Evolutionary conservation across 192 early-diverging fungal species (phyloP).

Genomic region (Coemansia sp.): DNA sequence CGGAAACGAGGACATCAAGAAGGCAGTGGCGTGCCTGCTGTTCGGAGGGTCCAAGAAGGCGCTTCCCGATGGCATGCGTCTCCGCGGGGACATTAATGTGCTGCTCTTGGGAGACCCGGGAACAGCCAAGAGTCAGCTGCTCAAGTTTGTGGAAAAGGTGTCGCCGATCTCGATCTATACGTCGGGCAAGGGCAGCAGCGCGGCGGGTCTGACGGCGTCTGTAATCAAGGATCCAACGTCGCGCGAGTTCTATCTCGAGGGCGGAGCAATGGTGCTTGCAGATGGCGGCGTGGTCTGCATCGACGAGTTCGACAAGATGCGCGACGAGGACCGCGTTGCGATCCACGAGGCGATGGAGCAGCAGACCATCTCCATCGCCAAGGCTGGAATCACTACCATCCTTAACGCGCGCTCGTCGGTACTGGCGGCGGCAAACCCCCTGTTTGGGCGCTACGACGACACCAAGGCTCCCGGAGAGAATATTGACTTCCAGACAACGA

Average conservation of each 20-base stretch:
- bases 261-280: slow-evolving; percentile 98
- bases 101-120: slow-evolving; percentile 97
- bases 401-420: slow-evolving; percentile 96
- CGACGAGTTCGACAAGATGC: slow-evolving; percentile 99
- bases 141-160: slow-evolving; percentile 98
- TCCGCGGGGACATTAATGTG: slow-evolving; percentile 98
- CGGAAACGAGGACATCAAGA: slow-evolving; percentile 96
- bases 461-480: slow-evolving; percentile 98
- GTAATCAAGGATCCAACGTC: slow-evolving; percentile 90
- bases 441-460: slow-evolving; percentile 98
- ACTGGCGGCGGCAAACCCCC: slow-evolving; percentile 96
- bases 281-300: slow-evolving; percentile 99
- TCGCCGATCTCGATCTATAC: slow-evolving; percentile 99
- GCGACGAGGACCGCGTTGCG: slow-evolving; percentile 98
- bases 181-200: slow-evolving; percentile 97
- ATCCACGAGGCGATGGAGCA: slow-evolving; percentile 99
- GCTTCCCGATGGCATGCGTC: slow-evolving; percentile 93
- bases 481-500: slow-evolving; percentile 99
- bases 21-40: slow-evolving; percentile 89
- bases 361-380: slow-evolving; percentile 99
- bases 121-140: slow-evolving; percentile 95
- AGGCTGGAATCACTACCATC: slow-evolving; percentile 99
- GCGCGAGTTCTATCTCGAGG: slow-evolving; percentile 96
- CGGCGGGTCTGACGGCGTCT: slow-evolving; percentile 97
- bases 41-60: slow-evolving; percentile 97